Base-by-base conservation (phyloP, 164 flowering plant genomes). In the Warburgia ugandensis region DNA sequence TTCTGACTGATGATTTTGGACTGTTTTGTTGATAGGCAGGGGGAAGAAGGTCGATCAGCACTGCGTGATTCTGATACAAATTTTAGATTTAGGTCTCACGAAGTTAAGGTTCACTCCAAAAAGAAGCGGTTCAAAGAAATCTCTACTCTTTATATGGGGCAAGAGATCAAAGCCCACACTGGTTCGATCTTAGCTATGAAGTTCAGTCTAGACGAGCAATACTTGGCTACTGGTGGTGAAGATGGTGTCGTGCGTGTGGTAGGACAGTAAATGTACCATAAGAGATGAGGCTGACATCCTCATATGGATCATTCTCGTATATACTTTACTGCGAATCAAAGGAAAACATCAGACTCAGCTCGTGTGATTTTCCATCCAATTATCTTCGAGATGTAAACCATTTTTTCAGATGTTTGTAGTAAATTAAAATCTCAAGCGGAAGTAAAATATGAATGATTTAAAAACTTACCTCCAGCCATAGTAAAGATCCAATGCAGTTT, bases 131-230 rank as follows among this genome's bases (percentile, higher is more conserved):
- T 51, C 21, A 92, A 79, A 70, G 99, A 92, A 62, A 76, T 92
- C 28, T 83, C 95, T 2, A 91, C 91, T 37, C 68, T 92, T 37
- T 86, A 76, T 60, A 54, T 43, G 63, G 79, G 79, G 13, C 99
- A 88, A 63, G 89, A 82, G 54, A 78, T 88, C 37, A 73, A 66
- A 48, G 99, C 94, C 2, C 99, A 92, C 51, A 59, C 71, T 12
- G 99, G 99, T 50, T 50, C 86, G 36, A 86, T 92, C 40, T 59
- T 74, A 71, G 59, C 89, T 0, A 83, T 92, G 99, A 92, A 92
- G 57, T 92, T 92, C 59, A 92, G 97, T 69, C 83, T 67, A 31
- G 91, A 92, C 71, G 97, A 95, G 21, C 70, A 73, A 59, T 84
- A 72, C 59, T 66, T 92, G 49, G 97, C 97, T 10, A 88, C 80